Conservation (phyloP, 306 rosid genomes). For the Neltuma alba region DNA sequence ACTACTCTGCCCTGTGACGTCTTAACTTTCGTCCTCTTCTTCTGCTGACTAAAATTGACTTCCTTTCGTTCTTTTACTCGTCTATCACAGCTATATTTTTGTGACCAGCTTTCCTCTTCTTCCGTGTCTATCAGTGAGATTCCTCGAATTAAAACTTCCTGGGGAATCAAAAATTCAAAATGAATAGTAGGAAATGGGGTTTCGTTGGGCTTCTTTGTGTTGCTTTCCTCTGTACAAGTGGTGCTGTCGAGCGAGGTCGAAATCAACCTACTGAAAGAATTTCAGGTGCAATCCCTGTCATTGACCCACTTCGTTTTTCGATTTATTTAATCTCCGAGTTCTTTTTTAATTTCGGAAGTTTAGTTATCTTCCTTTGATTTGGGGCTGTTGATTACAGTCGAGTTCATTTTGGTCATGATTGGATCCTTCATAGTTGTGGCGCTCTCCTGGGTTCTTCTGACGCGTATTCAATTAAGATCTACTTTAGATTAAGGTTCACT, state of each 20-base stretch:
- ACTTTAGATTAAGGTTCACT: constrained; percentile 31
- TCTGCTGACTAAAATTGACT: constrained; percentile 38
- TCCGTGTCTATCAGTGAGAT: neutral
- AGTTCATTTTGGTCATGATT: constrained; percentile 3
- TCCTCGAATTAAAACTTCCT: constrained; percentile 21
- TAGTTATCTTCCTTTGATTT: constrained; percentile 11
- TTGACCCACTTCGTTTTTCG: neutral
- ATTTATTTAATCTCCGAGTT: constrained; percentile 5
- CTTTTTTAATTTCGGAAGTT: neutral
- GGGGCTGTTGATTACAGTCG: neutral
- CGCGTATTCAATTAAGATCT: constrained; percentile 44
- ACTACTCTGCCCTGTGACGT: constrained; percentile 44
- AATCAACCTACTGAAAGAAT: constrained; percentile 86
- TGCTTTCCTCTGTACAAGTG: constrained; percentile 46
- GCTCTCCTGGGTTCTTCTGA: constrained; percentile 15
- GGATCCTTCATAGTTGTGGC: constrained; percentile 21
- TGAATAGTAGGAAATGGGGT: constrained; percentile 59
- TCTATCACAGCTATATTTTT: neutral
- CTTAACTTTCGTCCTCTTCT: constrained; percentile 37
- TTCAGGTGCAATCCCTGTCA: constrained; percentile 61
- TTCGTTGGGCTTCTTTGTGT: constrained; percentile 58
- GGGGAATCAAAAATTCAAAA: constrained; percentile 43
- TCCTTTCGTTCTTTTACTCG: constrained; percentile 6
- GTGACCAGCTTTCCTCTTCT: neutral
- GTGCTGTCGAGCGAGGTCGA: constrained; percentile 60